Percentiles rank a stretch among this genome's conserved stretches.
phyloP scores from a whole-genome alignment of 1,139 yeast genomes.

The Magnusiomyces magnusii region DNA sequence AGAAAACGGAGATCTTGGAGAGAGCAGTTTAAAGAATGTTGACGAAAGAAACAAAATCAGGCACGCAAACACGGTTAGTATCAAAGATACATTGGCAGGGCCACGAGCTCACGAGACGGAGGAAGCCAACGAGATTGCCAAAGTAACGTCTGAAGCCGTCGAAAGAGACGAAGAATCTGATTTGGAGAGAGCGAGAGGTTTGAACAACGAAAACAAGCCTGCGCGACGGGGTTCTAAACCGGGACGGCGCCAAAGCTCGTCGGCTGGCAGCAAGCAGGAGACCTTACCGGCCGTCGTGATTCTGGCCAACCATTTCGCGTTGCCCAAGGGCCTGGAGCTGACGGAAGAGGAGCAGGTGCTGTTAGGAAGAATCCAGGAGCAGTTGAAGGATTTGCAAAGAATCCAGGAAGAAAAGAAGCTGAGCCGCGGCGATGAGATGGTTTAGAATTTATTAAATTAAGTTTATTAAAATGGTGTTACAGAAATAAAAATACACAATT shows the following conservation, averaged over 20 bases:
- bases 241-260: no score
- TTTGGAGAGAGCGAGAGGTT: not conserved
- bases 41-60: no score
- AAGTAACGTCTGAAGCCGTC: not conserved
- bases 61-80: no score
- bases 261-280: not conserved
- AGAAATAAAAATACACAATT: not conserved
- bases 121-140: not conserved
- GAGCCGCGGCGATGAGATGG: not conserved
- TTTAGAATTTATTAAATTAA: not conserved
- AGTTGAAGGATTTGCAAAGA: slow-evolving; percentile 8
- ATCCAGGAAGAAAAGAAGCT: not conserved
- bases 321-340: slow-evolving; percentile 14
- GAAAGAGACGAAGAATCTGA: not conserved
- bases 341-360: slow-evolving; percentile 17
- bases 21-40: no score
- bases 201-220: not conserved
- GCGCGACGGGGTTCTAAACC: no score
- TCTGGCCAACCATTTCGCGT: slow-evolving; percentile 14
- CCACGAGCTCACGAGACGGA: not conserved
- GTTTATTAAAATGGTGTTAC: no score
- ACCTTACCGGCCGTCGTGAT: slow-evolving; percentile 11
- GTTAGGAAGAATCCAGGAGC: slow-evolving; percentile 16
- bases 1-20: not conserved
- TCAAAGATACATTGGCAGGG: no score